Conservation (phyloP, 768 basidiomycete species). For the Kondoa subrosea region DNA sequence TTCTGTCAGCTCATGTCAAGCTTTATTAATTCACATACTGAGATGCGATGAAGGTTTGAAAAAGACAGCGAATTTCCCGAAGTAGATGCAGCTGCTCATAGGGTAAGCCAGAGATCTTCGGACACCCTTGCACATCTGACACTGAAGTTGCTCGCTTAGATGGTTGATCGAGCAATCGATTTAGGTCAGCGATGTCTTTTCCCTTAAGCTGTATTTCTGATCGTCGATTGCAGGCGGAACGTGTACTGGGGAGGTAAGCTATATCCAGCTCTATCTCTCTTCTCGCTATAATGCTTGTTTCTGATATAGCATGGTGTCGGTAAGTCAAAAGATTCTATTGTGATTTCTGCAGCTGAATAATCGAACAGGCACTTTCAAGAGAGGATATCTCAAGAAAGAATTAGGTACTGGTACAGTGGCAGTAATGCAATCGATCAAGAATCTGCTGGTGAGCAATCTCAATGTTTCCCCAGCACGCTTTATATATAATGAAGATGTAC, state of each 20-base stretch:
- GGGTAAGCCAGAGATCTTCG: background rate
- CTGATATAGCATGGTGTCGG: background rate
- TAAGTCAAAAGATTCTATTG: too few species aligned
- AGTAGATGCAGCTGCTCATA: background rate
- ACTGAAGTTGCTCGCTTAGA: background rate
- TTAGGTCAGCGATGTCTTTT: too few species aligned
- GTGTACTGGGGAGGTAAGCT: conserved; percentile 75
- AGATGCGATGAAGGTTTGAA: too few species aligned
- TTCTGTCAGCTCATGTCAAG: too few species aligned
- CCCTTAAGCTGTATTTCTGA: too few species aligned
- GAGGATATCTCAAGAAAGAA: conserved; percentile 60
- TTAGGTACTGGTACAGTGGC: conserved; percentile 65
- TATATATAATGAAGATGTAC: too few species aligned
- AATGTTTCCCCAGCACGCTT: too few species aligned
- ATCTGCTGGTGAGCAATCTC: too few species aligned
- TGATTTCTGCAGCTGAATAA: conserved; percentile 6
- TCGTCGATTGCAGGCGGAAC: too few species aligned
- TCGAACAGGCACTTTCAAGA: conserved; percentile 20
- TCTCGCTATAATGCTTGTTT: conserved; percentile 30
- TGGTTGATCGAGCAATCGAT: conserved; percentile 11
- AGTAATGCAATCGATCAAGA: conserved; percentile 72
- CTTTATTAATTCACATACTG: too few species aligned
- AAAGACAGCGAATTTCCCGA: background rate
- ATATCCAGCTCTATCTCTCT: conserved; percentile 34
- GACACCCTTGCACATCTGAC: too few species aligned